Base-by-base conservation (phyloP, 768 basidiomycete species). In the Calocera viscosa region DNA sequence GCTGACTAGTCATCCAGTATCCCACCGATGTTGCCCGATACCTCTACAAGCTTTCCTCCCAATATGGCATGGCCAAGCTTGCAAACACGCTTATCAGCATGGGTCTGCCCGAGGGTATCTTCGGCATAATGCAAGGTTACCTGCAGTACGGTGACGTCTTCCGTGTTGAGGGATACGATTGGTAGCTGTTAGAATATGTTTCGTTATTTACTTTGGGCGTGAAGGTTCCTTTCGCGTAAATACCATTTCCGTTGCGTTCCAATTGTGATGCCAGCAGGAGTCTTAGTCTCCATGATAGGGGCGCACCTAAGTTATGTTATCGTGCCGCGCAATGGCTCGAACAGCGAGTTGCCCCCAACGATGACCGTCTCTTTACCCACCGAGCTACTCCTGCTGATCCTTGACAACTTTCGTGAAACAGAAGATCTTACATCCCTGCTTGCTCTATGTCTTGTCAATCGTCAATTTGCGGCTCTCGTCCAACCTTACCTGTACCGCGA, bases 31-130 rank as follows among this genome's bases (percentile, higher is more conserved):
- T 97, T 53, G 91, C 94, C 0, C 85, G 88, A 35, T 85, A 88
- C 68, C 86, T 98, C 72, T 97, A 91, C 85, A 95, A 94, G 76
- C 82, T 99, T 5, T 92, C 94, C 5, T 88, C 88, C 75, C 84
- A 90, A 40, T 93, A 98, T 70, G 96, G 96, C 0, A 89, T 93
- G 71, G 89, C 86, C 68, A 98, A 98, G 78, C 93, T 98, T 68
- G 84, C 87, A 65, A 96, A 91, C 74, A 94, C 94, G 7, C 77
- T 99, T 30, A 77, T 96, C 66, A 95, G 93, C 74, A 94, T 96
- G 90, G 90, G 91, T 1, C 80, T 98, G 8, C 94, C 94, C 0
- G 90, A 92, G 1, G 82, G 89, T 8, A 89, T 96, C 66, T 80
- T 90, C 72, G 93, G 90, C 78, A 90, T 96, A 71, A 93, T 98